Percentiles rank a stretch among this genome's conserved stretches.
phyloP scores from a whole-genome alignment of 1,284 basidiomycete genomes.

The Coniferiporia weirii region DNA sequence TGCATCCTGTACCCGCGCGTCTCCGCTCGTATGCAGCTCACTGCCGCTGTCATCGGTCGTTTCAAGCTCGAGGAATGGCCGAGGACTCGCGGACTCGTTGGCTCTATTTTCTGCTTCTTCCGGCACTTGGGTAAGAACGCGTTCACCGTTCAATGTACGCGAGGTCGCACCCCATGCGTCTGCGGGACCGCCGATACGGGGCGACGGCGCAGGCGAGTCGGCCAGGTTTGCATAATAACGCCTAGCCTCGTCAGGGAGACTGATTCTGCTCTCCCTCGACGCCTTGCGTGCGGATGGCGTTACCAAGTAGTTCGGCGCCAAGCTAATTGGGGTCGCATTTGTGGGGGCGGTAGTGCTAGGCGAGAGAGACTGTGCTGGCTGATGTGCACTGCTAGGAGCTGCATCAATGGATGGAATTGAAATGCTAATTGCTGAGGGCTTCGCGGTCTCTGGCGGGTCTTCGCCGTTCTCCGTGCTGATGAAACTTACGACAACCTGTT shows the following conservation, averaged over 20 bases:
- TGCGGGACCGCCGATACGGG: conserved; percentile 25
- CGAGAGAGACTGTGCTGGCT: neutral
- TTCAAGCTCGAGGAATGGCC: conserved; percentile 19
- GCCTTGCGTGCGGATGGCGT: conserved; percentile 21
- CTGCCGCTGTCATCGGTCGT: conserved; percentile 19
- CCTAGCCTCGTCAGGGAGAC: conserved; percentile 67
- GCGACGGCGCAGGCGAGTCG: conserved; percentile 57
- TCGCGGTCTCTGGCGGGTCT: conserved; percentile 12
- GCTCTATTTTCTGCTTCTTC: conserved; percentile 12
- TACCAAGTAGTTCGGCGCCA: conserved; percentile 14
- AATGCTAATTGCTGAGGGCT: conserved; percentile 8
- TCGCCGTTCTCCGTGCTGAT: conserved; percentile 4
- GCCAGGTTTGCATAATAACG: conserved; percentile 62
- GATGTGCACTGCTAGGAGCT: neutral
- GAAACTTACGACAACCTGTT: conserved; percentile 17
- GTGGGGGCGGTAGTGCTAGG: neutral
- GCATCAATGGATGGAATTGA: conserved; percentile 5
- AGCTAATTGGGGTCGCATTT: conserved; percentile 12
- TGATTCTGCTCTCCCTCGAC: conserved; percentile 56
- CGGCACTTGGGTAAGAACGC: conserved; percentile 9
- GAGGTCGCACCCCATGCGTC: conserved; percentile 6
- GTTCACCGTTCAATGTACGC: conserved; percentile 14
- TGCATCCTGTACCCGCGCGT: conserved; percentile 8
- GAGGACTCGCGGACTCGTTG: conserved; percentile 16
- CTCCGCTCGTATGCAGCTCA: conserved; percentile 13